These are phyloP conservation scores for Leucaena leucocephala DNA, from an alignment of 306 rosid species.

Conservation along the genomic window DNA sequence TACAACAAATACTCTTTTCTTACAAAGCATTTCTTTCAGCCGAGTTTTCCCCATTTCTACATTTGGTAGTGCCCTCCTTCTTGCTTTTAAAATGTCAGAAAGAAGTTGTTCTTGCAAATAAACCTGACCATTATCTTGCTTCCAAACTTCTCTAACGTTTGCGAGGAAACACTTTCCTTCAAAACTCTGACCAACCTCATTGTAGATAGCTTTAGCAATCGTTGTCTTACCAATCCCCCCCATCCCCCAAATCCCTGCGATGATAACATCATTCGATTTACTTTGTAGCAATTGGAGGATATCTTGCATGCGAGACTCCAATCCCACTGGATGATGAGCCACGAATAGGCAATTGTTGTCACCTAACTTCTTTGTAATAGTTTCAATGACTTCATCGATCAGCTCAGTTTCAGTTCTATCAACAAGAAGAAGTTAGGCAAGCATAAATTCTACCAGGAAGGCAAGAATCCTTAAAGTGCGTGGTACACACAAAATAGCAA, in stretches of 20 bases:
- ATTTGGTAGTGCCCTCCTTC: neutral
- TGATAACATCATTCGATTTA: neutral
- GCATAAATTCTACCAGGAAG: neutral
- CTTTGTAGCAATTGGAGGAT: neutral
- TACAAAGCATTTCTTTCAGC: neutral
- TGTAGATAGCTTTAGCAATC: slow-evolving; percentile 1
- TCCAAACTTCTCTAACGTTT: neutral
- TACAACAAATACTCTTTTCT: neutral
- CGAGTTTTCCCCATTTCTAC: neutral
- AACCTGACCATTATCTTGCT: neutral
- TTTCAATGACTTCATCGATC: slow-evolving; percentile 2
- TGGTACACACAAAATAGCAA: neutral
- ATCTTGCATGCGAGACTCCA: neutral
- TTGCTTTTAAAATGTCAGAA: neutral
- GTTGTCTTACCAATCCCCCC: slow-evolving; percentile 11
- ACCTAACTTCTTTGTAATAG: neutral
- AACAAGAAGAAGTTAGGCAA: neutral
- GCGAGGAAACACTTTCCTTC: neutral
- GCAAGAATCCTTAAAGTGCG: neutral
- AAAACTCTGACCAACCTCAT: neutral
- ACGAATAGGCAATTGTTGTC: neutral
- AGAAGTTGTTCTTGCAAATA: slow-evolving; percentile 20
- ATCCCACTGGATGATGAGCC: neutral
- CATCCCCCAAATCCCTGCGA: neutral
- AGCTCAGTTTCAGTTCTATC: neutral